Base-by-base conservation (phyloP, 139 green algal species). In the Chlorella sp. region DNA sequence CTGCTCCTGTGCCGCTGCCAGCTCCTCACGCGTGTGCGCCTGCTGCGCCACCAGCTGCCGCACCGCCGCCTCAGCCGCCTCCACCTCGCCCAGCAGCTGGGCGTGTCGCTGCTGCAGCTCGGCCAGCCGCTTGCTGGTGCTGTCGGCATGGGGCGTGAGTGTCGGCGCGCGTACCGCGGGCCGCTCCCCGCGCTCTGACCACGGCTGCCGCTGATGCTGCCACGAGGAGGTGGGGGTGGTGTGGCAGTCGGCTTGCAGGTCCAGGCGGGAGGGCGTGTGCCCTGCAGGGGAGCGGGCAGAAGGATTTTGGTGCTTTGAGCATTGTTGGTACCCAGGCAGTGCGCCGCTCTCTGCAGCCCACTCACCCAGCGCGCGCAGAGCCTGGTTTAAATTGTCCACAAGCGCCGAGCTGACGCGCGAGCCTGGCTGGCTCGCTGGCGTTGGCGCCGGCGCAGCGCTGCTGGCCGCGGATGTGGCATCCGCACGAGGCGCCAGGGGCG, bases 71-170 rank as follows among this genome's bases (percentile, higher is more conserved):
- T 79, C 74, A n/a, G 74, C 74, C 14, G 62, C 61, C 19, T 65
- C 59, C 41, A 60, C 64, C 36, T 73, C 74, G 5, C 43, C 74
- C 8, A 79, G 62, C 65, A 79, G 74, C 74, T 65, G 65, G 6
- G 74, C 65, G 33, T 79, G 74, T 25, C 74, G 74, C 29, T 50
- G 65, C 66, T 79, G 74, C 62, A 79, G 43, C n/a, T 53, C 45
- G 11, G 59, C 51, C 29, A 79, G 17, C 12, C 66, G 42, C 29
- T 74, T 45, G 1, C 35, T 21, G 14, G 74, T 25, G 23, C 59
- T 46, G 41, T 45, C 53, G 4, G 42, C 36, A 8, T n/a, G n/a
- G n/a, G n/a, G n/a, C n/a, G n/a, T n/a, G n/a, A n/a, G n/a, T n/a
- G n/a, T n/a, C n/a, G n/a, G n/a, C n/a, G n/a, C n/a, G n/a, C n/a